A percentile compares a stretch with the other conserved stretches of the same genome.
phyloP scores from a whole-genome alignment of 2,329 filamentous ascomycete species.

The Colletotrichum theobromicola region DNA sequence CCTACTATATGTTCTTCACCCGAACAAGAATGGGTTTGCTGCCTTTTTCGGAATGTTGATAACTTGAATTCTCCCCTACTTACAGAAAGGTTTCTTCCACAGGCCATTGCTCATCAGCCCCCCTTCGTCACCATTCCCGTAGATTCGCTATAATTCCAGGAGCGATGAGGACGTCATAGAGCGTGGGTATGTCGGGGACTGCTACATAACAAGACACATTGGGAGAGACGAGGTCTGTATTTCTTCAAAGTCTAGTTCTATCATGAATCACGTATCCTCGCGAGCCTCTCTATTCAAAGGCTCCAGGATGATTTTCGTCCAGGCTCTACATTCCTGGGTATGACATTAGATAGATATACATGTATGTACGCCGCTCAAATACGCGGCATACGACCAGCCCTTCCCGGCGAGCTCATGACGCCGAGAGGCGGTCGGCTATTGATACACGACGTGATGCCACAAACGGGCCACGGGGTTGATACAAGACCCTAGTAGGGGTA shows the following conservation, averaged over 20 bases:
- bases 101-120: neutral
- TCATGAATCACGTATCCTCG: constrained; percentile 16
- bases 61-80: neutral
- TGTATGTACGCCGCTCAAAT: constrained; percentile 14
- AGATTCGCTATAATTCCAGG: neutral
- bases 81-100: neutral
- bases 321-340: neutral
- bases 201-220: neutral
- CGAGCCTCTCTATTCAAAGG: constrained; percentile 1
- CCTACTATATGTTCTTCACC: neutral
- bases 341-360: constrained; percentile 22
- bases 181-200: neutral
- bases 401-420: neutral
- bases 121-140: neutral
- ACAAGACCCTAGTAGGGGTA: neutral
- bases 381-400: neutral
- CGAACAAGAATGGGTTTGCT: neutral
- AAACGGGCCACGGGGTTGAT: neutral
- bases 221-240: constrained; percentile 18
- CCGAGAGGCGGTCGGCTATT: neutral
- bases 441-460: constrained; percentile 15
- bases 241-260: constrained; percentile 19
- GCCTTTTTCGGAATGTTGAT: neutral
- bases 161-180: neutral
- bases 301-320: neutral